A percentile compares a stretch with the other conserved stretches of the same genome.
Evolutionary conservation across 331 rosid species (phyloP).

Genomic region (Acacia concinna): DNA sequence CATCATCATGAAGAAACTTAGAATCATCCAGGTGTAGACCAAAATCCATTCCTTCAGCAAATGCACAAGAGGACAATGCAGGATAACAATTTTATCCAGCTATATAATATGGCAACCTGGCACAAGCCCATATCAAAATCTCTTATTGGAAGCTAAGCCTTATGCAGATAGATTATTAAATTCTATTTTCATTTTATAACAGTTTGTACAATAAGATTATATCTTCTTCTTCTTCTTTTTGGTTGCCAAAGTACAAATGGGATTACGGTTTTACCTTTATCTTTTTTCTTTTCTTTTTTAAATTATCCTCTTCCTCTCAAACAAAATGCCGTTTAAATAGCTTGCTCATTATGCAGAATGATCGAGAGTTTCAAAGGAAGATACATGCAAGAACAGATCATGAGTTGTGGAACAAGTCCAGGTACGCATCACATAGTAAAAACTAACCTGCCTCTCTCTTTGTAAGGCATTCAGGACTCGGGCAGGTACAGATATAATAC

Average conservation of each 20-base stretch:
- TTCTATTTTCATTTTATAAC: background rate
- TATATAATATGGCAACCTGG: background rate
- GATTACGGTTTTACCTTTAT: background rate
- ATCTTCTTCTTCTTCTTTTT: too few species aligned
- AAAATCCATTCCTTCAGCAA: slow-evolving; percentile 7
- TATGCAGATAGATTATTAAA: background rate
- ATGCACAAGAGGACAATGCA: background rate
- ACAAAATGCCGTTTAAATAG: background rate
- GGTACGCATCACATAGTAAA: background rate
- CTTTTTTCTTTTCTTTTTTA: too few species aligned
- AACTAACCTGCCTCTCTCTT: slow-evolving; percentile 72
- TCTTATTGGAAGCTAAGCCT: slow-evolving; percentile 4
- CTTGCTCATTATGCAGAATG: slow-evolving; percentile 7
- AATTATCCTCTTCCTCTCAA: background rate
- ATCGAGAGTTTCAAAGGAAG: background rate
- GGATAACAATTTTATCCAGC: background rate
- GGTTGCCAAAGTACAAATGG: background rate
- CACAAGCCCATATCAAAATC: background rate
- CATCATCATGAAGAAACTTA: too few species aligned
- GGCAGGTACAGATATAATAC: slow-evolving; percentile 64
- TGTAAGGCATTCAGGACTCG: slow-evolving; percentile 53
- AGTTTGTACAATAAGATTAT: too few species aligned
- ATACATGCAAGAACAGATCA: background rate
- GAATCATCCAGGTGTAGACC: too few species aligned
- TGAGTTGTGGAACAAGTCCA: background rate